phyloP scores from a whole-genome alignment of 495 filamentous ascomycete species.

The Penicillium paradoxum region DNA sequence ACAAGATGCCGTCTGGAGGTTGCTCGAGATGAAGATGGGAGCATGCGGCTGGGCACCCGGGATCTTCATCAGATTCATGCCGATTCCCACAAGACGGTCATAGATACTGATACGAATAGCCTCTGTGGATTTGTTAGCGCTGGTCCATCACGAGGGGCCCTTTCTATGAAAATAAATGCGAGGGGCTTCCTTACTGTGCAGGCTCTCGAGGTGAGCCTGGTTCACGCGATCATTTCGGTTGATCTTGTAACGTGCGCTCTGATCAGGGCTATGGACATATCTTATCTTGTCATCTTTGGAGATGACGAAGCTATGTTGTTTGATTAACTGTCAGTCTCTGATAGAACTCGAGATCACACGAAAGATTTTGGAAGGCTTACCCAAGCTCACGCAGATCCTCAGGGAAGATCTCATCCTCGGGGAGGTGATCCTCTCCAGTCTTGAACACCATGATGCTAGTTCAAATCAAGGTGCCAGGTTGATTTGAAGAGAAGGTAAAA shows the following conservation, averaged over 20 bases:
- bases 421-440: conserved; percentile 58
- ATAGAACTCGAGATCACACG: not conserved
- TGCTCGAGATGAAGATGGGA: conserved; percentile 58
- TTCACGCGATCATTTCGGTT: conserved; percentile 68
- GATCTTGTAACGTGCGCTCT: conserved; percentile 66
- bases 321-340: not conserved
- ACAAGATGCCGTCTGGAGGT: conserved; percentile 54
- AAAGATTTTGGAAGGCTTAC: conserved; percentile 39
- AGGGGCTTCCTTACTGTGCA: conserved; percentile 51
- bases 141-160: not conserved
- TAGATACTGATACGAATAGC: not conserved
- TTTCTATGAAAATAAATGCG: not conserved
- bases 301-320: conserved; percentile 57
- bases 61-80: conserved; percentile 43
- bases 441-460: conserved; percentile 59
- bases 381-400: conserved; percentile 61
- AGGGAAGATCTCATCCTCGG: conserved; percentile 62
- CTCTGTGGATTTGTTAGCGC: not conserved
- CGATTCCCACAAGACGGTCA: not conserved
- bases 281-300: conserved; percentile 68
- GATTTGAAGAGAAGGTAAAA: not conserved
- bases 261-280: conserved; percentile 57
- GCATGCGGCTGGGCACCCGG: conserved; percentile 57
- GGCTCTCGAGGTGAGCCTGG: conserved; percentile 59
- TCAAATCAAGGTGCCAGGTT: not conserved